Conservation (phyloP, 768 basidiomycete species). For the Thelephora aurantiotincta region DNA sequence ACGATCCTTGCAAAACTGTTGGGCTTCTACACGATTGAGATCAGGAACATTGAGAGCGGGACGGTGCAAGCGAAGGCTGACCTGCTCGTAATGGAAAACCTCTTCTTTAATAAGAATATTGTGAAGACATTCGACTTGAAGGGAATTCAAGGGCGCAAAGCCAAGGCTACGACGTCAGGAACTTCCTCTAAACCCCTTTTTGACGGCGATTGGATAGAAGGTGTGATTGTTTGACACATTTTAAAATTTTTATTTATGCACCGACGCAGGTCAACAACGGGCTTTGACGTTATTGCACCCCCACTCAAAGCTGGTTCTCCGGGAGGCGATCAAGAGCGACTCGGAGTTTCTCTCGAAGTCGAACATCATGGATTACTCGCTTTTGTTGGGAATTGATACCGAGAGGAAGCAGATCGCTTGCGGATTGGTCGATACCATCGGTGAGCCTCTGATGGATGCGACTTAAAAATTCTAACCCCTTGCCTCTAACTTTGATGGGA, state of each 20-base stretch:
- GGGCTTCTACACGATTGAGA: conserved; percentile 71
- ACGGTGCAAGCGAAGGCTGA: conserved; percentile 53
- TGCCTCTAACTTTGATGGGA: not conserved
- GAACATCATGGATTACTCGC: conserved; percentile 84
- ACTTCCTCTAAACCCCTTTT: conserved; percentile 46
- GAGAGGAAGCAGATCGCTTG: conserved; percentile 54
- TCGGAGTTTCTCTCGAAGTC: conserved; percentile 61
- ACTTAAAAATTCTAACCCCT: not conserved
- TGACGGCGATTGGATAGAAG: conserved; percentile 81
- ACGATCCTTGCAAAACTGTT: conserved; percentile 68
- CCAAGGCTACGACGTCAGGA: conserved; percentile 30
- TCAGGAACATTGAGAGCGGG: conserved; percentile 59
- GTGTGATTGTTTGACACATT: conserved; percentile 16
- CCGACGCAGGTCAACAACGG: conserved; percentile 41
- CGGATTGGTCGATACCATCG: conserved; percentile 77
- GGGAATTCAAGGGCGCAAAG: conserved; percentile 67
- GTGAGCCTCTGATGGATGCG: conserved; percentile 14
- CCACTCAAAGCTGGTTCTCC: conserved; percentile 58
- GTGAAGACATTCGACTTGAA: conserved; percentile 70
- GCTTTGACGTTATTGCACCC: conserved; percentile 53
- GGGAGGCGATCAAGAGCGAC: conserved; percentile 54
- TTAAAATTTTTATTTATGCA: not conserved
- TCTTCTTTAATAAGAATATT: conserved; percentile 60
- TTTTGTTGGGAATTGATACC: conserved; percentile 62
- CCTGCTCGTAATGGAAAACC: conserved; percentile 74